Evolutionary conservation across 768 basidiomycete species (phyloP).

Genomic region (Suillus fuscotomentosus): DNA sequence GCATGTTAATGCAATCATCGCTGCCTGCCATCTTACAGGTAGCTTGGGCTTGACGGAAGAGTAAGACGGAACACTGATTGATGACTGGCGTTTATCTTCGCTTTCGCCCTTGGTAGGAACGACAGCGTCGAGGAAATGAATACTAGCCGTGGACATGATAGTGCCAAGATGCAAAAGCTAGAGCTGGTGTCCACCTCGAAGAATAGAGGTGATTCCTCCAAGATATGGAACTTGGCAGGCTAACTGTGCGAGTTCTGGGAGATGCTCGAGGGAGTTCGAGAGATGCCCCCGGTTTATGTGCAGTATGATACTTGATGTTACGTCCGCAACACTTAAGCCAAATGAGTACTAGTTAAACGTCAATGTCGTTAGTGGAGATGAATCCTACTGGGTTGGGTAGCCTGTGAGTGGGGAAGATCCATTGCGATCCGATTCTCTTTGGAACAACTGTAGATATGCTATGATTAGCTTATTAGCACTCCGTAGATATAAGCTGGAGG

Average conservation of each 20-base stretch:
- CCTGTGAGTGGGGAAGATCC: background rate
- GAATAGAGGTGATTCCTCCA: background rate
- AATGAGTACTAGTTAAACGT: background rate
- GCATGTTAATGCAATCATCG: constrained; percentile 37
- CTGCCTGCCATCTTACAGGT: constrained; percentile 35
- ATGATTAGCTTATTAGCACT: background rate
- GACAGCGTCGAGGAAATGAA: background rate
- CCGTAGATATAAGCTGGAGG: background rate
- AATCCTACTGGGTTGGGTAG: background rate
- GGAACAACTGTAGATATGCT: background rate
- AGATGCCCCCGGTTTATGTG: background rate
- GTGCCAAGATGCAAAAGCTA: background rate
- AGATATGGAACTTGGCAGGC: background rate
- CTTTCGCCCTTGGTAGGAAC: background rate
- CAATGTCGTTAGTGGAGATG: background rate
- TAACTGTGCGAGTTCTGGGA: background rate
- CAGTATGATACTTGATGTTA: background rate
- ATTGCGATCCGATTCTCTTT: background rate
- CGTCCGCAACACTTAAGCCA: background rate
- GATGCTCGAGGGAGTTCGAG: background rate
- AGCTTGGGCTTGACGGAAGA: constrained; percentile 23
- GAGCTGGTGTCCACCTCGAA: background rate
- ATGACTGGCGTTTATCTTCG: background rate
- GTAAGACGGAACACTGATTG: background rate
- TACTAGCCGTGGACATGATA: background rate